Evolutionary conservation across 495 filamentous ascomycete genomes (phyloP).

Genomic region (Zalerion maritima): DNA sequence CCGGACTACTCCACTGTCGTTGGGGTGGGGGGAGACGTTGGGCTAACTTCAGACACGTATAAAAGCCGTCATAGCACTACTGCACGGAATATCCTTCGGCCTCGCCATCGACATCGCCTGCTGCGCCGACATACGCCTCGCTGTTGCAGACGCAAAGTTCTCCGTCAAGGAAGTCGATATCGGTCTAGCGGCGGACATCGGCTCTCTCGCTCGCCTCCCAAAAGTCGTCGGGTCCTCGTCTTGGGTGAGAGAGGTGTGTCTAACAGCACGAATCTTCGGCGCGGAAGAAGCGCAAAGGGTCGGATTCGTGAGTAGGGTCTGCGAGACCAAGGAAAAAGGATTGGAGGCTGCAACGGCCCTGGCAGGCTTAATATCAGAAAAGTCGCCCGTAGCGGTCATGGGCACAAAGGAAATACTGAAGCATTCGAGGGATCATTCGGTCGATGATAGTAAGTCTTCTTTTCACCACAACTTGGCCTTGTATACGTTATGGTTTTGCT

Average conservation of each 20-base stretch:
- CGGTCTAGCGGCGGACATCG: conserved; percentile 85
- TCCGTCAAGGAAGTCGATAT: conserved; percentile 93
- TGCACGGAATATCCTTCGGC: conserved; percentile 72
- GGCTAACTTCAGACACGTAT: conserved; percentile 4
- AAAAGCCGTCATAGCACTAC: conserved; percentile 61
- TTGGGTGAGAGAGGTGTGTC: conserved; percentile 85
- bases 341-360: conserved; percentile 48
- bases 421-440: conserved; percentile 61
- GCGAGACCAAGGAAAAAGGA: conserved; percentile 46
- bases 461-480: conserved; percentile 2
- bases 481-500: conserved; percentile 6
- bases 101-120: conserved; percentile 73
- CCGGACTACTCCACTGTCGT: not conserved
- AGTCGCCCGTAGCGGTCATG: conserved; percentile 85
- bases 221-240: conserved; percentile 61
- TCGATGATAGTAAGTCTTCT: conserved; percentile 51
- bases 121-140: conserved; percentile 69
- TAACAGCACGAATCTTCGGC: conserved; percentile 63
- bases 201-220: conserved; percentile 72
- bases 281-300: conserved; percentile 68
- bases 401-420: conserved; percentile 91
- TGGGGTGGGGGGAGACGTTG: conserved; percentile 1
- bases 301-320: conserved; percentile 73
- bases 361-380: conserved; percentile 52
- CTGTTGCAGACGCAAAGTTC: conserved; percentile 46